These are phyloP conservation scores for Lippia alba DNA, from an alignment of 305 asterid species.

Conservation along the genomic window DNA sequence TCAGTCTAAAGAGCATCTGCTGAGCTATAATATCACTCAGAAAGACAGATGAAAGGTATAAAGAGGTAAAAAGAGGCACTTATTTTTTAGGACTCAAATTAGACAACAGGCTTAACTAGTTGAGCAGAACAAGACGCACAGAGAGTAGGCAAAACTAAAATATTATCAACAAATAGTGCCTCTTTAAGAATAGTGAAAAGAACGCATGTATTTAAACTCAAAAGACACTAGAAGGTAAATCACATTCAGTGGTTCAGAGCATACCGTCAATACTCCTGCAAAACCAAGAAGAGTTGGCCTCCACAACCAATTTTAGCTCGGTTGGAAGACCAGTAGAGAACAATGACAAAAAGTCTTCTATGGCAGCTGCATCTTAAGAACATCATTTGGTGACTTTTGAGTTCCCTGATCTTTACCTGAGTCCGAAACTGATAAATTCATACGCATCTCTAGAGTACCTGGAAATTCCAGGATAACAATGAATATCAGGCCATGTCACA, in stretches of 20 bases:
- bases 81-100: too few relatives aligned
- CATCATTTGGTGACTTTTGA: slow-evolving; percentile 53
- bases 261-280: slow-evolving; percentile 94
- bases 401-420: slow-evolving; percentile 43
- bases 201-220: slow-evolving; percentile 3
- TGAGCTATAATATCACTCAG: too few relatives aligned
- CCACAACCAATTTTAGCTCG: slow-evolving; percentile 56
- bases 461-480: too few relatives aligned
- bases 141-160: too few relatives aligned
- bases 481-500: too few relatives aligned
- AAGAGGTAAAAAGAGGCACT: too few relatives aligned
- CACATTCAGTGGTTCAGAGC: slow-evolving; percentile 35
- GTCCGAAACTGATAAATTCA: not conserved
- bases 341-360: slow-evolving; percentile 83
- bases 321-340: slow-evolving; percentile 79
- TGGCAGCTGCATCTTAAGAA: slow-evolving; percentile 76
- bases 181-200: too few relatives aligned
- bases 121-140: too few relatives aligned
- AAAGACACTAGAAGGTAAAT: slow-evolving; percentile 34
- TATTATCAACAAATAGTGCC: too few relatives aligned
- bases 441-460: not conserved
- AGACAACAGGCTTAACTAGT: too few relatives aligned
- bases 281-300: slow-evolving; percentile 89
- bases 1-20: too few relatives aligned
- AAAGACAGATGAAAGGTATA: too few relatives aligned